Percentiles rank a stretch among this genome's conserved stretches.
Evolutionary conservation across 495 filamentous ascomycete genomes (phyloP).

Genomic region (Geopyxis carbonaria): DNA sequence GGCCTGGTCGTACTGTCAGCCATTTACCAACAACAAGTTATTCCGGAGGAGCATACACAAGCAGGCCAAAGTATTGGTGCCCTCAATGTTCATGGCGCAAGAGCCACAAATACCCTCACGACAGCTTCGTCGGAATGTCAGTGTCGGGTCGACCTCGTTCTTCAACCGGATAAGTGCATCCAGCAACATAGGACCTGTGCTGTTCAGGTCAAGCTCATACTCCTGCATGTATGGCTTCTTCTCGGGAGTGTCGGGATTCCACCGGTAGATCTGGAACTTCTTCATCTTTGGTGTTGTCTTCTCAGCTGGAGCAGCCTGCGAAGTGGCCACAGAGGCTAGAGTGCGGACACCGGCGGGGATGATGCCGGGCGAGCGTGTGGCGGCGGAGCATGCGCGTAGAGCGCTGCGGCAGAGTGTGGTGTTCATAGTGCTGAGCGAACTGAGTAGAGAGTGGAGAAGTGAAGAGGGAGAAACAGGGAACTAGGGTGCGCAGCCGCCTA

Average conservation of each 20-base stretch:
- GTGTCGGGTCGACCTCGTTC: conserved; percentile 93
- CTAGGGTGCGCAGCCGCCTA: too few relatives aligned
- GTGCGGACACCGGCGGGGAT: conserved; percentile 5
- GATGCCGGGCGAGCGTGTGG: conserved; percentile 3
- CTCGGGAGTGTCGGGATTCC: conserved; percentile 81
- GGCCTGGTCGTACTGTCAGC: conserved; percentile 40
- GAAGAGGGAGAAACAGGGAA: too few relatives aligned
- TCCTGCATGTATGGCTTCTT: conserved; percentile 89
- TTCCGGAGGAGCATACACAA: conserved; percentile 50
- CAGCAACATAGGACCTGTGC: conserved; percentile 96
- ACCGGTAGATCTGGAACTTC: conserved; percentile 97
- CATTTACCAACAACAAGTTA: not conserved
- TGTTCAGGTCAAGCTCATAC: conserved; percentile 88
- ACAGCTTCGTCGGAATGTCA: conserved; percentile 90
- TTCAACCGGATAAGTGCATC: conserved; percentile 95
- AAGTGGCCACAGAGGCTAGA: conserved; percentile 23
- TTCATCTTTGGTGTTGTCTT: conserved; percentile 46
- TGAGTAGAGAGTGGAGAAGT: too few relatives aligned
- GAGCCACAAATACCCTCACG: conserved; percentile 95
- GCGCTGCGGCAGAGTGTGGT: conserved; percentile 13
- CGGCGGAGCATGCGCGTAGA: conserved; percentile 8
- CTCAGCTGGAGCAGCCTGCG: conserved; percentile 11
- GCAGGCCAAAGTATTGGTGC: conserved; percentile 89
- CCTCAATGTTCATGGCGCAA: conserved; percentile 99
- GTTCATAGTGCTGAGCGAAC: too few relatives aligned